Base-by-base conservation (phyloP, 345 rosid genomes). In the Combretum micranthum region DNA sequence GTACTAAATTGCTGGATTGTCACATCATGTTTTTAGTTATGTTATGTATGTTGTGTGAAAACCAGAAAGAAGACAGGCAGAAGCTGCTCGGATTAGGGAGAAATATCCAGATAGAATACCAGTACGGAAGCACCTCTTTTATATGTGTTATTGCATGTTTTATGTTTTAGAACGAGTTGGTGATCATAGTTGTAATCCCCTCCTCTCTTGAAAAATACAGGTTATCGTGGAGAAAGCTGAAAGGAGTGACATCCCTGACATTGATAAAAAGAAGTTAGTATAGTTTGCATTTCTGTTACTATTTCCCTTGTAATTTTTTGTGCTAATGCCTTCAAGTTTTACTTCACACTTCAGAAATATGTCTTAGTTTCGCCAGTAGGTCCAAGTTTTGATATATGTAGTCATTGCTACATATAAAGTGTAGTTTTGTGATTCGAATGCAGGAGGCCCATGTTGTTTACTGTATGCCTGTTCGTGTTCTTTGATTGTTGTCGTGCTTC, bases 81-180 rank as follows among this genome's bases (percentile, higher is more conserved):
- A 82, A 70, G 72, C 87, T 47, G 71, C 69, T 37, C 82, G 84
- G 42, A 82, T 82, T 59, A 79, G 87, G 71, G 87, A 82, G 63
- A 82, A 79, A 64, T 82, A 82, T 69, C 87, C 87, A n/a, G 87
- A 82, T 55, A 82, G 87, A 77, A 82, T 82, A 53, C 87, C 87
- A 3, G 87, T 82, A 76, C 62, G 82, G 42, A 60, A 32, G 46
- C 14, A 15, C 23, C 19, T 3, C 16, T n/a, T 20, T 50, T 13
- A 8, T 16, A 17, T 48, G 13, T 12, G 2, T 2, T 2, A 17
- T 50, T 20, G 12, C 14, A 50, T 20, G 3, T 12, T 0, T 13
- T 26, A 2, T 11, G 3, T 18, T 23, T 23, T 17, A 49, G 44
- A 13, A 7, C 26, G 58, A 15, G 48, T 42, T 21, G 20, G 21